Percentiles rank a stretch among this genome's conserved stretches.
These are phyloP conservation scores for Saturnispora kantuleensis DNA, from an alignment of 805 yeast genomes.

Conservation along the genomic window DNA sequence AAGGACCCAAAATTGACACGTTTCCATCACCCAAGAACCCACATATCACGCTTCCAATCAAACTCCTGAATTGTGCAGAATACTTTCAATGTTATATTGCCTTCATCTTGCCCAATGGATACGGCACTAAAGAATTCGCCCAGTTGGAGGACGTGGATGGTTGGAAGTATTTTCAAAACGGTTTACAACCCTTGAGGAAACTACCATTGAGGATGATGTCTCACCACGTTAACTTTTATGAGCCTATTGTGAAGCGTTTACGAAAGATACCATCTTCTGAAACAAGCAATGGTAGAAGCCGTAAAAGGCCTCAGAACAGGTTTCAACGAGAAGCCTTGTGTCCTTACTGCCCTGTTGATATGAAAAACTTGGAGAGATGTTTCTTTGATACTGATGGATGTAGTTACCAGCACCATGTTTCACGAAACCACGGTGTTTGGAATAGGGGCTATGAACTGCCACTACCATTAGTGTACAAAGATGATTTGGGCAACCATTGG, in stretches of 20 bases:
- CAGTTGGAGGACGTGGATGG: background rate
- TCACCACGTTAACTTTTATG: conserved; percentile 8
- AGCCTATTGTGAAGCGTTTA: conserved; percentile 17
- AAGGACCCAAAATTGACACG: too few relatives aligned
- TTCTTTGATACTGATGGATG: conserved; percentile 21
- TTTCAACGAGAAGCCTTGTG: conserved; percentile 20
- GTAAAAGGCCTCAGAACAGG: too few relatives aligned
- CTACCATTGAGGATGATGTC: conserved; percentile 8
- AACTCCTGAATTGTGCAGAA: background rate
- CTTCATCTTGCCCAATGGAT: conserved; percentile 6
- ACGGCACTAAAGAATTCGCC: conserved; percentile 1
- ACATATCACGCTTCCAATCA: too few relatives aligned
- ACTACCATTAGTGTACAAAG: conserved; percentile 14
- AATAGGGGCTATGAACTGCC: conserved; percentile 24
- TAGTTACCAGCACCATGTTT: conserved; percentile 25
- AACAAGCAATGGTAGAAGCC: conserved; percentile 7
- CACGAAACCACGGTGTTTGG: conserved; percentile 26
- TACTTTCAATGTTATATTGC: conserved; percentile 1
- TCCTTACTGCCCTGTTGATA: conserved; percentile 21
- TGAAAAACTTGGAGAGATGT: conserved; percentile 1
- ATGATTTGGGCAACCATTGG: background rate
- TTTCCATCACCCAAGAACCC: too few relatives aligned
- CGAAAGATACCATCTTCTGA: conserved; percentile 9
- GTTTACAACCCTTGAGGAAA: background rate
- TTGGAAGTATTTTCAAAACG: conserved; percentile 8